Base-by-base conservation (phyloP, 176 grass and related monocot genomes). In the Cymbopogon citratus region DNA sequence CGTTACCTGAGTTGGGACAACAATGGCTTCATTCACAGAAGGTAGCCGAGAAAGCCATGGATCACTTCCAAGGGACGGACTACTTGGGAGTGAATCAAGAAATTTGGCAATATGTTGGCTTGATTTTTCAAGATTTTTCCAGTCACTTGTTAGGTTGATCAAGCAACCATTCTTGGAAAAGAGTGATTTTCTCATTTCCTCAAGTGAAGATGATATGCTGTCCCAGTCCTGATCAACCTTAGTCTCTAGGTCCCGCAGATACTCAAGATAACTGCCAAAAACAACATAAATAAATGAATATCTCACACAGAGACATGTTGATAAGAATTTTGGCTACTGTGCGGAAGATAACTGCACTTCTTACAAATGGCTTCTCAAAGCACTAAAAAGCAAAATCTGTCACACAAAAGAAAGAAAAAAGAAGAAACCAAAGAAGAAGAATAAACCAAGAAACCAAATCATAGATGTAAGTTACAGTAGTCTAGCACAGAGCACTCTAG, bases 221-320 rank as follows among this genome's bases (percentile, higher is more conserved):
- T 90, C 96, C 96, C 96, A 99, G 70, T 99, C 92, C 90, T 95
- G 87, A 86, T 99, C 92, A 68, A 99, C 73, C 76, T 62, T 95
- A 48, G 81, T 95, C 74, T 99, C 92, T 63, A 99, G 90, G 44
- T 95, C 92, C 68, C 88, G 86, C 82, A 99, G 59, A 80, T 95
- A 95, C 80, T 99, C 92, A 46, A 99, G 92, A 83, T 99, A 99
- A 87, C 92, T 99, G 66, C 33, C 67, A 85, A 79, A 39, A 84
- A 73, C 14, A 84, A 77, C 9, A 94, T 48, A 76, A 26, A 46
- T 12, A 79, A 75, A 86, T 40, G 21, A 85, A 77, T 43, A 88
- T 77, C 25, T 68, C 19, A 70, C 24, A 76, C 10, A 24, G 28
- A 26, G 31, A 16, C 10, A 41, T 18, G 21, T 29, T 35, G 13